These are phyloP conservation scores for Cladophialophora psammophila DNA, from an alignment of 2,329 filamentous ascomycete genomes.

Conservation along the genomic window DNA sequence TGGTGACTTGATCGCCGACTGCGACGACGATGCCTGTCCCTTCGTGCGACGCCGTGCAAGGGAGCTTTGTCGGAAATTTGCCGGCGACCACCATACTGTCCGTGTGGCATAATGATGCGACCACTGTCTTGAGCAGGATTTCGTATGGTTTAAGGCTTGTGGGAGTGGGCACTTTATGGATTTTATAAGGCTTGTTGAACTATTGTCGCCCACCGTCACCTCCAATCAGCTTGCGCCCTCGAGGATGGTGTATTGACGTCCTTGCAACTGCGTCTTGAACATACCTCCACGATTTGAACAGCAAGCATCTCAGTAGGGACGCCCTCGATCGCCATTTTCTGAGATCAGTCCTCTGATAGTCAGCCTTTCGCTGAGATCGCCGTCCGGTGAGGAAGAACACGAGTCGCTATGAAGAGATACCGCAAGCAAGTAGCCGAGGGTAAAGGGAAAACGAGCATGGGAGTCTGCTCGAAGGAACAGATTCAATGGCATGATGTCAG, in stretches of 20 bases:
- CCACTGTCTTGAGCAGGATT: slow-evolving; percentile 67
- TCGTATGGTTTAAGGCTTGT: slow-evolving; percentile 57
- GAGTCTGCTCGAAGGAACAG: not conserved
- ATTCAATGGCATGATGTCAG: not conserved
- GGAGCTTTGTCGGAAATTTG: slow-evolving; percentile 57
- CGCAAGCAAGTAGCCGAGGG: not conserved
- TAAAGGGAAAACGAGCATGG: not conserved
- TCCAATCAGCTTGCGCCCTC: not conserved
- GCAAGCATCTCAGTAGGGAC: slow-evolving; percentile 39
- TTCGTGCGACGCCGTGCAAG: slow-evolving; percentile 65
- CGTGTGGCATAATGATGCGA: slow-evolving; percentile 69
- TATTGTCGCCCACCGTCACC: slow-evolving; percentile 2
- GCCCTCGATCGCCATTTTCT: slow-evolving; percentile 34
- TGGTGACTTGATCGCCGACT: slow-evolving; percentile 51
- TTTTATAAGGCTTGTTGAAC: slow-evolving; percentile 61
- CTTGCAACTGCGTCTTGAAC: not conserved
- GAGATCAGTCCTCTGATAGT: not conserved
- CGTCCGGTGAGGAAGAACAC: not conserved
- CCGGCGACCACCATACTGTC: slow-evolving; percentile 64
- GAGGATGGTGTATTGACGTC: not conserved
- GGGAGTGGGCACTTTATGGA: slow-evolving; percentile 60
- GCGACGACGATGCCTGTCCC: slow-evolving; percentile 63
- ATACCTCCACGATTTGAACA: slow-evolving; percentile 39
- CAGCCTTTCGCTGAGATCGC: not conserved
- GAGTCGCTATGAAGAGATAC: not conserved